Conservation (phyloP, 345 rosid genomes). For the Cardamine occulta region DNA sequence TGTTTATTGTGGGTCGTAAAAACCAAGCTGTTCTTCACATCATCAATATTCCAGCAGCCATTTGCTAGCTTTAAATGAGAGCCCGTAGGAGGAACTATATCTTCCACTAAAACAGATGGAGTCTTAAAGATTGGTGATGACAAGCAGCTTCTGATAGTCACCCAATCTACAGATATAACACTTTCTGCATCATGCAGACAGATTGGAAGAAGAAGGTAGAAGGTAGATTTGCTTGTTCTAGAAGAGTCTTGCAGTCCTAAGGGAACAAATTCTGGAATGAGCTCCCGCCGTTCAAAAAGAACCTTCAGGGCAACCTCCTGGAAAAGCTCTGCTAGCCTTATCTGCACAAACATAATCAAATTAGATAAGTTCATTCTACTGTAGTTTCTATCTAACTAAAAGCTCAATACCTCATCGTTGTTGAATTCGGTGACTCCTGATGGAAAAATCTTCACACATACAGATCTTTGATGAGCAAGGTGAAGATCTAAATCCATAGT, state of each 20-base stretch:
- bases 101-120: conserved; percentile 45
- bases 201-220: conserved; percentile 86
- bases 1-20: conserved; percentile 57
- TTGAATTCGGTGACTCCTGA: conserved; percentile 50
- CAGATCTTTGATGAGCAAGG: conserved; percentile 80
- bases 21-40: conserved; percentile 76
- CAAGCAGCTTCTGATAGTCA: conserved; percentile 63
- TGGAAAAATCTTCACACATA: conserved; percentile 63
- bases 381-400: conserved; percentile 13
- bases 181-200: conserved; percentile 41
- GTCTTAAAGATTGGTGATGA: conserved; percentile 72
- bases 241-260: conserved; percentile 53
- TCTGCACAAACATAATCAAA: conserved; percentile 51
- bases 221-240: conserved; percentile 54
- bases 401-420: conserved; percentile 59
- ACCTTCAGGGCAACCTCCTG: conserved; percentile 83
- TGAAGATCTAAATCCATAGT: conserved; percentile 79
- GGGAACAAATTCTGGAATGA: conserved; percentile 57
- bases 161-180: conserved; percentile 64
- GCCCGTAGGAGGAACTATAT: conserved; percentile 40
- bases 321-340: conserved; percentile 61
- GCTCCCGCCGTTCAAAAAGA: conserved; percentile 66
- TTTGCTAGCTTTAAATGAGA: conserved; percentile 60
- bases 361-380: conserved; percentile 23
- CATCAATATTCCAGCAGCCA: conserved; percentile 57